A percentile compares a stretch with the other conserved stretches of the same genome.
Conservation (phyloP, 2,329 filamentous ascomycete genomes). For the Penicillium sp. region DNA sequence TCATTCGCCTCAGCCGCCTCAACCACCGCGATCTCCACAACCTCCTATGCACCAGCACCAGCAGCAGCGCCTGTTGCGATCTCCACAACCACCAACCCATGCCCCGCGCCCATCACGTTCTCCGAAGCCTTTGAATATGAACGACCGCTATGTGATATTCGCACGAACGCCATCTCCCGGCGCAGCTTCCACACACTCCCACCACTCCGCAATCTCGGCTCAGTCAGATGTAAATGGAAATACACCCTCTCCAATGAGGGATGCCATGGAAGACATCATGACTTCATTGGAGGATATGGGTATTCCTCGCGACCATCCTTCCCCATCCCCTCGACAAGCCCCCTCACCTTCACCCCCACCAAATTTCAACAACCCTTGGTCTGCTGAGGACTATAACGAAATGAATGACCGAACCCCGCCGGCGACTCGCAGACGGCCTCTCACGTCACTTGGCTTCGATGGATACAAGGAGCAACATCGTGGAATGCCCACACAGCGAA, state of each 20-base stretch:
- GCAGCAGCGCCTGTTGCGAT: slow-evolving; percentile 17
- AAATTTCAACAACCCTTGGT: slow-evolving; percentile 73
- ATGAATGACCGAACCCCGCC: slow-evolving; percentile 42
- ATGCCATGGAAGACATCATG: slow-evolving; percentile 98
- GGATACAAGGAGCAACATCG: slow-evolving; percentile 59
- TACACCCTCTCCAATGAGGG: slow-evolving; percentile 89
- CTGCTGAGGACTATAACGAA: slow-evolving; percentile 81
- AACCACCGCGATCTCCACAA: slow-evolving; percentile 20
- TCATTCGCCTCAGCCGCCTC: slow-evolving; percentile 21
- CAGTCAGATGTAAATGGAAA: slow-evolving; percentile 69
- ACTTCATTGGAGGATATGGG: slow-evolving; percentile 90
- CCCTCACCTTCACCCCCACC: slow-evolving; percentile 58
- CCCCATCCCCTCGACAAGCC: slow-evolving; percentile 37
- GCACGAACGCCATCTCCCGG: slow-evolving; percentile 57
- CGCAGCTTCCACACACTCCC: slow-evolving; percentile 34
- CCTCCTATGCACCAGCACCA: slow-evolving; percentile 22
- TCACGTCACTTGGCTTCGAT: slow-evolving; percentile 76
- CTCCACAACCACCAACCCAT: slow-evolving; percentile 25
- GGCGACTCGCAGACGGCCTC: slow-evolving; percentile 59
- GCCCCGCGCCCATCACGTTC: slow-evolving; percentile 32
- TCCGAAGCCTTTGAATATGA: slow-evolving; percentile 47
- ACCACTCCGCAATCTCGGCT: slow-evolving; percentile 24
- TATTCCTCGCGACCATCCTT: slow-evolving; percentile 59
- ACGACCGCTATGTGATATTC: slow-evolving; percentile 47
- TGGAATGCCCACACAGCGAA: slow-evolving; percentile 62